A percentile compares a stretch with the other conserved stretches of the same genome.
Conservation (phyloP, 139 green algal species). For the Ulvella scutata region DNA sequence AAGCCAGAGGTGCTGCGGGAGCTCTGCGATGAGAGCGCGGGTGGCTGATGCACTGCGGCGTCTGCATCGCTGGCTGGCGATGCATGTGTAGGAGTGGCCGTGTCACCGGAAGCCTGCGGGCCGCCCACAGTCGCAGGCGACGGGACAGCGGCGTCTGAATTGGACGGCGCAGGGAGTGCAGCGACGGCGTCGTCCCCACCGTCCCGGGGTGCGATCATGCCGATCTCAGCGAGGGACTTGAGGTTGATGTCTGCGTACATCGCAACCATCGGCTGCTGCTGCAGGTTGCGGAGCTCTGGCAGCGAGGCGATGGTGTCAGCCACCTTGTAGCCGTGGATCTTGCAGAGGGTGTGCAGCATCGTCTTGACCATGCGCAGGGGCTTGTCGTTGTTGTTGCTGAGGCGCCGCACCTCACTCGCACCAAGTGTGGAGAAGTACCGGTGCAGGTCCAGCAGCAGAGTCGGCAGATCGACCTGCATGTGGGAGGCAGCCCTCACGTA, state of each 20-base stretch:
- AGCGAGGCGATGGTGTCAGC: not conserved
- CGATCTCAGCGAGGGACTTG: not conserved
- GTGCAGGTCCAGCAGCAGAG: slow-evolving; percentile 76
- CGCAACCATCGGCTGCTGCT: not conserved
- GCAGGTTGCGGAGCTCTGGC: not conserved
- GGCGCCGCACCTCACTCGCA: slow-evolving; percentile 68
- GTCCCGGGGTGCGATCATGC: not conserved
- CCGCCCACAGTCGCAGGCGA: too few species aligned
- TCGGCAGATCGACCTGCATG: too few species aligned
- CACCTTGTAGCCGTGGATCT: slow-evolving; percentile 25
- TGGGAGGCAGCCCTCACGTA: too few species aligned
- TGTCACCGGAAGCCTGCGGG: too few species aligned
- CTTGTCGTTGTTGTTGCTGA: slow-evolving; percentile 74
- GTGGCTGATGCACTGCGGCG: too few species aligned
- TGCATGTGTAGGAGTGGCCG: too few species aligned
- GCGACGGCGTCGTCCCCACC: not conserved
- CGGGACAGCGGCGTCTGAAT: too few species aligned
- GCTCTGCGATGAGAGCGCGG: too few species aligned
- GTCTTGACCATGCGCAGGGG: slow-evolving; percentile 94
- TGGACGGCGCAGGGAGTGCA: not conserved
- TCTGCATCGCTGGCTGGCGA: too few species aligned
- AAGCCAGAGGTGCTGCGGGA: too few species aligned
- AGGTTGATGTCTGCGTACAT: slow-evolving; percentile 3
- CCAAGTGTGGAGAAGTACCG: slow-evolving; percentile 75
- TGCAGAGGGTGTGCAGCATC: slow-evolving; percentile 84